Evolutionary conservation across 768 basidiomycete genomes (phyloP).

Genomic region (Saitozyma sp.): DNA sequence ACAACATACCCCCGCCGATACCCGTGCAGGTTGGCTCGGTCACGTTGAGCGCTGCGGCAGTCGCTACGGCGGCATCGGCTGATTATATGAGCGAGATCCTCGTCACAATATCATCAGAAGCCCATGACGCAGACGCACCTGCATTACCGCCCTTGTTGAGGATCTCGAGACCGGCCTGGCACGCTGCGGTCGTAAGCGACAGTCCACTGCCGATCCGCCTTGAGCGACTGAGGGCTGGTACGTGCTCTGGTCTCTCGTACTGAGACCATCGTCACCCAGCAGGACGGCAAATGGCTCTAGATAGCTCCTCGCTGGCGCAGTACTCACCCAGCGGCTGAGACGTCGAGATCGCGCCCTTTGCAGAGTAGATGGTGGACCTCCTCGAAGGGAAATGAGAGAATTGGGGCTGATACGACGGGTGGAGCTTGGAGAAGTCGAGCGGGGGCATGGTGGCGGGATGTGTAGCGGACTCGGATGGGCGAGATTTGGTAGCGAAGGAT

Average conservation of each 20-base stretch:
- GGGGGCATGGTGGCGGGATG: slow-evolving; percentile 32
- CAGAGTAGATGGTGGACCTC: slow-evolving; percentile 80
- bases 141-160: slow-evolving; percentile 93
- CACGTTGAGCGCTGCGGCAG: slow-evolving; percentile 86
- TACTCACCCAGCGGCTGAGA: slow-evolving; percentile 66
- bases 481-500: too few species aligned
- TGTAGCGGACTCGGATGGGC: too few species aligned
- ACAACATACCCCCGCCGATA: slow-evolving; percentile 48
- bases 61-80: slow-evolving; percentile 95
- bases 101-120: neutral
- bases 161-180: slow-evolving; percentile 88
- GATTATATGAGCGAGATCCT: slow-evolving; percentile 1
- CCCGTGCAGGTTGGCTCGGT: slow-evolving; percentile 82
- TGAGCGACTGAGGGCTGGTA: neutral
- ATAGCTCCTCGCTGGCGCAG: neutral
- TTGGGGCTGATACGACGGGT: slow-evolving; percentile 63
- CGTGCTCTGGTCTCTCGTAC: too few species aligned
- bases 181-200: slow-evolving; percentile 60
- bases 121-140: slow-evolving; percentile 58
- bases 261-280: too few species aligned
- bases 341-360: slow-evolving; percentile 80
- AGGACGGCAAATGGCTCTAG: too few species aligned
- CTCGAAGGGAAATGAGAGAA: slow-evolving; percentile 77
- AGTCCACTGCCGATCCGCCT: neutral
- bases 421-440: slow-evolving; percentile 66